Evolutionary conservation across 73 alveolate genomes (phyloP).

Genomic region (Loxodes magnus): DNA sequence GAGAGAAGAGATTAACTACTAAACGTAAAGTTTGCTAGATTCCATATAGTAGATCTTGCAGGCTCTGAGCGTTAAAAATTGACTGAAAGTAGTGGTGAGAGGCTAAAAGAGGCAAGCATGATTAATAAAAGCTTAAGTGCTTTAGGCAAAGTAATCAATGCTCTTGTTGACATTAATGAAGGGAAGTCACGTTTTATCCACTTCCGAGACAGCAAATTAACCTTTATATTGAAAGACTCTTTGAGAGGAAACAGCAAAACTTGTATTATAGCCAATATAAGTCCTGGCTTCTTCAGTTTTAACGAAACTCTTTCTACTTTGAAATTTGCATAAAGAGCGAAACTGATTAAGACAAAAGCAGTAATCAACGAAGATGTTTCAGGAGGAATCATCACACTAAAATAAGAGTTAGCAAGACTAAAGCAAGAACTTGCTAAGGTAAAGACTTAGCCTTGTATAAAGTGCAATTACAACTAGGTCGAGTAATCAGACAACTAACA

Average conservation of each 20-base stretch:
- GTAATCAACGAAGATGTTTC: slow-evolving; percentile 39
- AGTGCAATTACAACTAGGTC: neutral
- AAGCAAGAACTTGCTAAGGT: slow-evolving; percentile 27
- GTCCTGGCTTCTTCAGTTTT: slow-evolving; percentile 38
- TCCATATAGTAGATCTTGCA: slow-evolving; percentile 75
- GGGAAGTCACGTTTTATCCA: slow-evolving; percentile 40
- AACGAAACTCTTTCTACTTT: slow-evolving; percentile 57
- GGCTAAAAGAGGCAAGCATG: slow-evolving; percentile 84
- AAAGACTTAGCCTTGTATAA: too few relatives aligned
- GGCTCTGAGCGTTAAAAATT: slow-evolving; percentile 70
- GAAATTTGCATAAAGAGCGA: slow-evolving; percentile 68
- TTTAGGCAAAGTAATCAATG: slow-evolving; percentile 47
- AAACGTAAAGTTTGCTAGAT: slow-evolving; percentile 22
- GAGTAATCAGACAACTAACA: neutral
- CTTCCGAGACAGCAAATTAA: slow-evolving; percentile 61
- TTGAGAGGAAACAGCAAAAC: slow-evolving; percentile 70
- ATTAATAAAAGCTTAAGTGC: slow-evolving; percentile 42
- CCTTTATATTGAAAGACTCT: slow-evolving; percentile 57
- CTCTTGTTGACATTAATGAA: slow-evolving; percentile 47
- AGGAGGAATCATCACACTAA: slow-evolving; percentile 36
- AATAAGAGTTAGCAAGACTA: slow-evolving; percentile 44
- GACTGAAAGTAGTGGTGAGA: slow-evolving; percentile 69
- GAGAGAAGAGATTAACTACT: slow-evolving; percentile 1
- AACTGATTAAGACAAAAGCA: slow-evolving; percentile 55
- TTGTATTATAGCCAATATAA: slow-evolving; percentile 50